Conservation (phyloP, 75 land plant species). For the Chamaecyparis obtusa region DNA sequence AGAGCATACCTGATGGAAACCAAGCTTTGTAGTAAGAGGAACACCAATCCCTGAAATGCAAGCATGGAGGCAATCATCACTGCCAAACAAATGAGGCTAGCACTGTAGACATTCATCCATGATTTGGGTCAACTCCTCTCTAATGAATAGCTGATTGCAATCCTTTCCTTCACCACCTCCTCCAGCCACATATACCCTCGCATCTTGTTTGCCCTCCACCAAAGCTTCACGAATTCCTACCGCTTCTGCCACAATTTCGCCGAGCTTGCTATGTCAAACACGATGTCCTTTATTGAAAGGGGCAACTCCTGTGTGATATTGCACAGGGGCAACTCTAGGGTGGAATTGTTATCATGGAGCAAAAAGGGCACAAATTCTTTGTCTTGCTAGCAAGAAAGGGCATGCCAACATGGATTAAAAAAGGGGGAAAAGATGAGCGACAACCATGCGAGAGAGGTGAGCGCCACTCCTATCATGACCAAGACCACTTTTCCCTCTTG, state of each 20-base stretch:
- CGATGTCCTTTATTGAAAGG: conserved; percentile 14
- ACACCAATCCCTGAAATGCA: conserved; percentile 37
- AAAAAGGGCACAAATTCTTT: conserved; percentile 1
- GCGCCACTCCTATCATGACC: background rate
- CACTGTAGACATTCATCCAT: conserved; percentile 25
- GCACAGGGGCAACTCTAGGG: background rate
- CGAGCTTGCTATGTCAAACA: conserved; percentile 26
- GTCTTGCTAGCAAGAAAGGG: background rate
- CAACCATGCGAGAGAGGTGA: background rate
- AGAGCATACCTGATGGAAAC: conserved; percentile 33
- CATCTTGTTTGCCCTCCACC: conserved; percentile 24
- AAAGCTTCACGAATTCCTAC: conserved; percentile 22
- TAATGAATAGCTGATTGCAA: conserved; percentile 27
- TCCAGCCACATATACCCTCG: conserved; percentile 29
- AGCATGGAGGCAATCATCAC: conserved; percentile 40
- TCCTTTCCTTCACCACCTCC: conserved; percentile 9
- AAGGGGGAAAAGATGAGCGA: background rate
- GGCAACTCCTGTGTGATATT: background rate
- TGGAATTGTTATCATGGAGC: background rate
- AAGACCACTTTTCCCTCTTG: background rate
- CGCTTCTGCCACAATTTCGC: conserved; percentile 21
- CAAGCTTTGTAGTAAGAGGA: conserved; percentile 31
- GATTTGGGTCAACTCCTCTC: conserved; percentile 17
- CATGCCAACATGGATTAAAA: background rate
- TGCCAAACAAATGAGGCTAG: conserved; percentile 26